A percentile compares a stretch with the other conserved stretches of the same genome.
phyloP scores from a whole-genome alignment of 495 filamentous ascomycete genomes.

The Penicillium soppii region DNA sequence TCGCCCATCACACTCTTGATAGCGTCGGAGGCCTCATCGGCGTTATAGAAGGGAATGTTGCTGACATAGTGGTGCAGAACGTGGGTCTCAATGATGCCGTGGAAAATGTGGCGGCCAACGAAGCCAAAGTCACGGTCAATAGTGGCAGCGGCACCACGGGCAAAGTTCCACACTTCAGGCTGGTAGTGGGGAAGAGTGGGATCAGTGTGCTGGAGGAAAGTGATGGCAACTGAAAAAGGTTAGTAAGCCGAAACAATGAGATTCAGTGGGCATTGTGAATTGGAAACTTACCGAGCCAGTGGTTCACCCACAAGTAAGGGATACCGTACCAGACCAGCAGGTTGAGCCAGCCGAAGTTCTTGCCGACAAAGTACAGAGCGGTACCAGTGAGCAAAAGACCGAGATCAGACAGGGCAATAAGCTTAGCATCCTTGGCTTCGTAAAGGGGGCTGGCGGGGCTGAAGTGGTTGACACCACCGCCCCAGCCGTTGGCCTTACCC shows the following conservation, averaged over 20 bases:
- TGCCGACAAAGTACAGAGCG: constrained; percentile 58
- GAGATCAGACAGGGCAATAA: constrained; percentile 81
- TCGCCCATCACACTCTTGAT: constrained; percentile 57
- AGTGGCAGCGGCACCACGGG: constrained; percentile 57
- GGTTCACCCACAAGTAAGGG: constrained; percentile 98
- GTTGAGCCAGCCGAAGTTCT: constrained; percentile 80
- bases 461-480: constrained; percentile 91
- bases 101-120: constrained; percentile 56
- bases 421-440: constrained; percentile 81
- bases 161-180: constrained; percentile 55
- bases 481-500: constrained; percentile 83
- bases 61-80: constrained; percentile 62
- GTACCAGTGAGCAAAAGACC: constrained; percentile 62
- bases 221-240: constrained; percentile 52
- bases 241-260: background rate
- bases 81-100: constrained; percentile 63
- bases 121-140: constrained; percentile 63
- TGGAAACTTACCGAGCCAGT: constrained; percentile 66
- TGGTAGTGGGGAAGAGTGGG: constrained; percentile 58
- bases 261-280: background rate
- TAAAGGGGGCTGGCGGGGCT: constrained; percentile 83
- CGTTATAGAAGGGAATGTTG: constrained; percentile 62
- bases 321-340: constrained; percentile 90
- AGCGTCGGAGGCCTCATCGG: constrained; percentile 59
- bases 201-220: constrained; percentile 62